Base-by-base conservation (phyloP, 1,139 yeast genomes). In the Blastobotrys arbuscula region DNA sequence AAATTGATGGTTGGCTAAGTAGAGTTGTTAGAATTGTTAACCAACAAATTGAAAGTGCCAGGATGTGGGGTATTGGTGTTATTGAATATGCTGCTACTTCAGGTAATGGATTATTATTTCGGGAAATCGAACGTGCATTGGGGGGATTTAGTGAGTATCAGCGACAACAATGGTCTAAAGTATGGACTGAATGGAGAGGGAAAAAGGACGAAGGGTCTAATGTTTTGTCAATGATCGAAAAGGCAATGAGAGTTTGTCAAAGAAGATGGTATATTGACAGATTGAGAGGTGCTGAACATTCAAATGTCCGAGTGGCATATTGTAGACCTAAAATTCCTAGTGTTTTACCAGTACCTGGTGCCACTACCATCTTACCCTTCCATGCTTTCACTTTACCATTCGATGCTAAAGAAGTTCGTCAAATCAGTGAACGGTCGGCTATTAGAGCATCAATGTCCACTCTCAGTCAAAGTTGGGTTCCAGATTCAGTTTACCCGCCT, bases 321-420 rank as follows among this genome's bases (percentile, higher is more conserved):
- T 46, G 44, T 21, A 55, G 67, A 6, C 66, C 67, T 2, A 50
- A 51, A 23, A 45, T 65, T 16, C 69, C 69, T 0, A 45, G 57
- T 2, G 57, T 57, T n/a, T 51, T 65, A 36, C 57, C 65, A 3
- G 47, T 61, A 5, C 69, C 69, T 5, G 51, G 60, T 4, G 63
- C 66, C 1, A 61, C 67, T 1, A 59, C 67, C 3, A 58, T 66
- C 12, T 49, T 65, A 8, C 69, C 69, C 1, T 66, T 66, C 49
- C 69, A 66, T 44, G 63, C 69, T 2, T 66, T 66, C 47, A 65
- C 68, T 1, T 54, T 66, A 2, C 69, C 69, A 1, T 57, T 66
- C 18, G 52, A 54, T 12, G 45, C 62, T 1, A 35, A 45, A 1
- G 64, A 64, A 42, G 58, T 64, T 6, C 54, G 58, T 2, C 57